A percentile compares a stretch with the other conserved stretches of the same genome.
Conservation (phyloP, 1,284 basidiomycete species). For the Earliella scabrosa region DNA sequence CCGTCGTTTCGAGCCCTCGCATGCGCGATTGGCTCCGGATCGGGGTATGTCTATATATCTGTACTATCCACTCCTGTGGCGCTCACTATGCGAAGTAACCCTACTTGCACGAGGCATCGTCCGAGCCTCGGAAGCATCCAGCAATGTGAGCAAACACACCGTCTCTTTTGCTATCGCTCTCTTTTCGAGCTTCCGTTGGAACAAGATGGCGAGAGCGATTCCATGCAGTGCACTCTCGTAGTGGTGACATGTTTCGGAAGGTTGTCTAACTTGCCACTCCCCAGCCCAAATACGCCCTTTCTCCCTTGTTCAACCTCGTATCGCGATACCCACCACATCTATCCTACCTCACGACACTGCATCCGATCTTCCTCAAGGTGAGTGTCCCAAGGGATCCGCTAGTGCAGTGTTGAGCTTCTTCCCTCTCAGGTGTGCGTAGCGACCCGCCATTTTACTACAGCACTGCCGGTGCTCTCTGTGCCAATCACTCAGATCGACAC, state of each 20-base stretch:
- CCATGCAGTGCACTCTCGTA: too few species aligned
- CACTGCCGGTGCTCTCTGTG: conserved; percentile 58
- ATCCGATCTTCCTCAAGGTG: conserved; percentile 54
- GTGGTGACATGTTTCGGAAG: too few species aligned
- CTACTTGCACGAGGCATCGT: conserved; percentile 39
- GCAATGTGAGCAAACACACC: conserved; percentile 25
- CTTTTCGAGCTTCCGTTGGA: too few species aligned
- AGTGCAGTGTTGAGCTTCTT: background rate
- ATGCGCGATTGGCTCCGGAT: conserved; percentile 68
- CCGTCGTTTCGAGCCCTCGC: conserved; percentile 55
- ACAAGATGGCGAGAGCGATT: too few species aligned
- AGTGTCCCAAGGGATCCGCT: conserved; percentile 14
- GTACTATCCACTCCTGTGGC: background rate
- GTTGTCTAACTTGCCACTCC: too few species aligned
- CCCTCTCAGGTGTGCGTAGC: conserved; percentile 42
- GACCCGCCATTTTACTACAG: conserved; percentile 53
- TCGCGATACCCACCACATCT: conserved; percentile 59
- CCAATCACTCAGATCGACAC: conserved; percentile 65
- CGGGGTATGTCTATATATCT: conserved; percentile 48
- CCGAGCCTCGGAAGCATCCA: conserved; percentile 26
- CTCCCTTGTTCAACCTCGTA: conserved; percentile 61
- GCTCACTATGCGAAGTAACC: conserved; percentile 32
- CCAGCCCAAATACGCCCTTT: conserved; percentile 51
- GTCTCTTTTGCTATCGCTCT: background rate
- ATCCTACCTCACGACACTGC: conserved; percentile 69